Evolutionary conservation across 352 stramenopile genomes (phyloP).

Genomic region (Hyaloperonospora arabidopsidis): DNA sequence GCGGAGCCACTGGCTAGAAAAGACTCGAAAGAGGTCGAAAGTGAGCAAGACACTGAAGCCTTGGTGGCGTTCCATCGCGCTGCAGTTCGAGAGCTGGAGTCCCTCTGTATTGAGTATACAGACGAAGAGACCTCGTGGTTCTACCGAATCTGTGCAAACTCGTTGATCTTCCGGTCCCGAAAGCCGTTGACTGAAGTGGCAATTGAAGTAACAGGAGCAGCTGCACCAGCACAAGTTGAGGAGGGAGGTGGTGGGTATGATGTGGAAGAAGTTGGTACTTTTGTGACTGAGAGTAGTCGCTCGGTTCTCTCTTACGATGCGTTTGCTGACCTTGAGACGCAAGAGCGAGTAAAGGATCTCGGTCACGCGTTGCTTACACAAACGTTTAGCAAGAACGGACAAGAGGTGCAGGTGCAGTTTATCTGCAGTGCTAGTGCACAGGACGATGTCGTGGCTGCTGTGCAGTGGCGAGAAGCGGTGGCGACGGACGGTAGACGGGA

Average conservation of each 20-base stretch:
- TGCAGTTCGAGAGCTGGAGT: too few species aligned
- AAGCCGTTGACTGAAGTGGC: conserved; percentile 7
- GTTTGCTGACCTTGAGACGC: conserved; percentile 38
- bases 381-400: conserved; percentile 24
- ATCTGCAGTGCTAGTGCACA: conserved; percentile 41
- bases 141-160: conserved; percentile 57
- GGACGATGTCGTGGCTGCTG: conserved; percentile 43
- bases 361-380: conserved; percentile 63
- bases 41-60: conserved; percentile 4
- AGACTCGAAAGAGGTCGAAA: conserved; percentile 5
- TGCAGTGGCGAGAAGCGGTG: conserved; percentile 28
- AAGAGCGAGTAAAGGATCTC: conserved; percentile 34
- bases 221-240: background rate
- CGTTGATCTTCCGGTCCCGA: conserved; percentile 38
- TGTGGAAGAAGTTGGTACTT: conserved; percentile 35
- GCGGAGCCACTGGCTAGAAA: background rate
- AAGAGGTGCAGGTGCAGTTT: conserved; percentile 55
- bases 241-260: conserved; percentile 13
- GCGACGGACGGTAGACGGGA: conserved; percentile 5
- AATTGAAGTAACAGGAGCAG: conserved; percentile 14
- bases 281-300: conserved; percentile 29
- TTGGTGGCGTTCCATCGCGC: conserved; percentile 39
- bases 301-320: conserved; percentile 33
- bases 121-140: conserved; percentile 43
- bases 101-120: conserved; percentile 39